Evolutionary conservation across 768 basidiomycete genomes (phyloP).

Genomic region (Mycena polygramma): DNA sequence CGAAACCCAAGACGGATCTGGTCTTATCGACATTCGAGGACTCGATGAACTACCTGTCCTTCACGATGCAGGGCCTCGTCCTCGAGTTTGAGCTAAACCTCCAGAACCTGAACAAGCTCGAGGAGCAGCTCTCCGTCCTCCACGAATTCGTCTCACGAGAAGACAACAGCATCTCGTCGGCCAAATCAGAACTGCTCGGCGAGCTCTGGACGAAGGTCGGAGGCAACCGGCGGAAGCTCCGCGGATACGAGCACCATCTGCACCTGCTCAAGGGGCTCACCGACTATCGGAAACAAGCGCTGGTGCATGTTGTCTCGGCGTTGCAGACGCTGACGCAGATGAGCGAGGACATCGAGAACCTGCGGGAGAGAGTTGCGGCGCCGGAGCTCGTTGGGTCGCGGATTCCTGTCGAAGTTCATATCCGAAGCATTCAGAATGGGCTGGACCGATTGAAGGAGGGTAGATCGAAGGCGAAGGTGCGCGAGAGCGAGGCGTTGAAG

Average conservation of each 20-base stretch:
- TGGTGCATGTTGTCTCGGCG: constrained; percentile 75
- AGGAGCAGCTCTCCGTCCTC: constrained; percentile 68
- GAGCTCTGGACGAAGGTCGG: constrained; percentile 80
- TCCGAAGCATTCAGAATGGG: constrained; percentile 77
- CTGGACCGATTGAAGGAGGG: constrained; percentile 73
- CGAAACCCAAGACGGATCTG: constrained; percentile 52
- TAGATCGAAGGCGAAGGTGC: constrained; percentile 61
- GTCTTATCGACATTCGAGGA: constrained; percentile 58
- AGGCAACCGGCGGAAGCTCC: constrained; percentile 65
- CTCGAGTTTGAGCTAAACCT: constrained; percentile 75
- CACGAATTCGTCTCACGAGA: constrained; percentile 75
- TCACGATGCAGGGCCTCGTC: constrained; percentile 72
- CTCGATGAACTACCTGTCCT: constrained; percentile 58
- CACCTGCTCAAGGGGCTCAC: constrained; percentile 67
- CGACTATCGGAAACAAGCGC: constrained; percentile 71
- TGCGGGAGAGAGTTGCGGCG: constrained; percentile 78
- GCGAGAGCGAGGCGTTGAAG: constrained; percentile 48
- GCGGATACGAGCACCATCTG: constrained; percentile 65
- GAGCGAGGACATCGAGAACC: constrained; percentile 82
- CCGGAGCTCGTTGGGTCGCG: constrained; percentile 72
- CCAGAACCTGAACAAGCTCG: constrained; percentile 70
- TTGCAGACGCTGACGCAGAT: constrained; percentile 71
- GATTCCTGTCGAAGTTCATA: constrained; percentile 80
- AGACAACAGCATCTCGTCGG: constrained; percentile 57
- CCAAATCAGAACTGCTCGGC: constrained; percentile 68